These are phyloP conservation scores for Phytopythium litorale DNA, from an alignment of 352 stramenopile genomes.

Conservation along the genomic window DNA sequence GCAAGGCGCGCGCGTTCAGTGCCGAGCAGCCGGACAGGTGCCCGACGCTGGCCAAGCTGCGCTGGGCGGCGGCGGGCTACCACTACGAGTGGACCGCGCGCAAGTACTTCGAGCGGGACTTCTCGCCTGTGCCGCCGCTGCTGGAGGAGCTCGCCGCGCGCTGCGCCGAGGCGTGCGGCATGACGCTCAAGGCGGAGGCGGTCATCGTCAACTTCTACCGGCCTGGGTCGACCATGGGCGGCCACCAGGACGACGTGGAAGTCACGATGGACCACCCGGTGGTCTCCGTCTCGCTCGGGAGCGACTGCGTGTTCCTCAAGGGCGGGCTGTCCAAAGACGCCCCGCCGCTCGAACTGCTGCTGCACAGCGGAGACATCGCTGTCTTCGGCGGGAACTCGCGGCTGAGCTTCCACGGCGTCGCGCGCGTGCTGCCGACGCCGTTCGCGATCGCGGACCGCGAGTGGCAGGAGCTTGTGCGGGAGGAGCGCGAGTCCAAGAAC, in stretches of 20 bases:
- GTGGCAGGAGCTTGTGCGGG: slow-evolving; percentile 16
- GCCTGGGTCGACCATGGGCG: slow-evolving; percentile 69
- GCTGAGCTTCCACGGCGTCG: slow-evolving; percentile 71
- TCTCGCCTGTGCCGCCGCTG: slow-evolving; percentile 43
- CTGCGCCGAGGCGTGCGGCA: slow-evolving; percentile 49
- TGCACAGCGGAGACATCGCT: slow-evolving; percentile 68
- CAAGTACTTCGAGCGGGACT: slow-evolving; percentile 56
- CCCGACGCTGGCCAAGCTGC: slow-evolving; percentile 53
- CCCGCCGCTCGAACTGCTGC: slow-evolving; percentile 47
- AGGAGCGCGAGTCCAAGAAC: background rate
- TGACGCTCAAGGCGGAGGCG: slow-evolving; percentile 52
- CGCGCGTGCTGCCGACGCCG: slow-evolving; percentile 44
- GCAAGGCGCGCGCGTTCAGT: slow-evolving; percentile 30
- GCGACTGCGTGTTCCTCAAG: slow-evolving; percentile 73
- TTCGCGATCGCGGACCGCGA: slow-evolving; percentile 28
- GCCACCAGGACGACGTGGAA: slow-evolving; percentile 82
- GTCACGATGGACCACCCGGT: slow-evolving; percentile 81
- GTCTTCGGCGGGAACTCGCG: slow-evolving; percentile 57
- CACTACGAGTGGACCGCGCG: slow-evolving; percentile 83
- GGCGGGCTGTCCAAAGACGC: slow-evolving; percentile 61
- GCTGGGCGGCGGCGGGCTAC: slow-evolving; percentile 67
- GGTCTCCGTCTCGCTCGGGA: slow-evolving; percentile 73
- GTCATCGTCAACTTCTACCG: slow-evolving; percentile 88
- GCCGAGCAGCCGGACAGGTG: slow-evolving; percentile 33
- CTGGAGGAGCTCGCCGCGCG: slow-evolving; percentile 35